A percentile compares a stretch with the other conserved stretches of the same genome.
Evolutionary conservation across 495 filamentous ascomycete species (phyloP).

Genomic region (Annulohypoxylon maeteangense): DNA sequence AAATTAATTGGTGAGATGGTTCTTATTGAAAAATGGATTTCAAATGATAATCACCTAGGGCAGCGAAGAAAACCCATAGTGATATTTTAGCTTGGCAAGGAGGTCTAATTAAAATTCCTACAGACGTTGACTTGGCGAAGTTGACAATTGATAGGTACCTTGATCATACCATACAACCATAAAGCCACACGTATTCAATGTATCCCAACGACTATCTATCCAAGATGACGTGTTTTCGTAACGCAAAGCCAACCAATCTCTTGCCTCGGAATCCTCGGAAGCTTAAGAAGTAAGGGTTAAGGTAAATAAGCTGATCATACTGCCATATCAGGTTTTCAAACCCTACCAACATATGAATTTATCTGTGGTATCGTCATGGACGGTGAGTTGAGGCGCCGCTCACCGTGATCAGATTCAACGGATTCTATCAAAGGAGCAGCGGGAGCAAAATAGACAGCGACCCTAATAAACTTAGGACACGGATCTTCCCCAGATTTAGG

Average conservation of each 20-base stretch:
- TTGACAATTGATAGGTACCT: not conserved
- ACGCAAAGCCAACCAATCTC: not conserved
- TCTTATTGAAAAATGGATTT: not conserved
- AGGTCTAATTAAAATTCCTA: not conserved
- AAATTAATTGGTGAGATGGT: no score
- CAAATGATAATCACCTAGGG: not conserved
- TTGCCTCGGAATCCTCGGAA: not conserved
- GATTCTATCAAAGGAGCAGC: no score
- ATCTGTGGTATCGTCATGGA: not conserved
- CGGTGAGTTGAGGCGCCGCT: not conserved
- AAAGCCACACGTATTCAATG: not conserved
- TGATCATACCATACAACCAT: not conserved
- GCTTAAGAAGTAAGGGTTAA: not conserved
- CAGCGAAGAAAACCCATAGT: no score
- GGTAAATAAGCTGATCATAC: not conserved
- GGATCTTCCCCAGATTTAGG: not conserved
- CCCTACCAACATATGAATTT: not conserved
- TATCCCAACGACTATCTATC: not conserved
- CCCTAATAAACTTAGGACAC: not conserved
- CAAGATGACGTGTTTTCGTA: not conserved
- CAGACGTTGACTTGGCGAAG: not conserved
- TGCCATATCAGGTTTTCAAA: not conserved
- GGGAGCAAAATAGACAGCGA: not conserved
- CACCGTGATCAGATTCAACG: not conserved
- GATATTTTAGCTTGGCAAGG: no score